phyloP scores from a whole-genome alignment of 2,329 filamentous ascomycete genomes.

The Gnomoniopsis smithogilvyi region DNA sequence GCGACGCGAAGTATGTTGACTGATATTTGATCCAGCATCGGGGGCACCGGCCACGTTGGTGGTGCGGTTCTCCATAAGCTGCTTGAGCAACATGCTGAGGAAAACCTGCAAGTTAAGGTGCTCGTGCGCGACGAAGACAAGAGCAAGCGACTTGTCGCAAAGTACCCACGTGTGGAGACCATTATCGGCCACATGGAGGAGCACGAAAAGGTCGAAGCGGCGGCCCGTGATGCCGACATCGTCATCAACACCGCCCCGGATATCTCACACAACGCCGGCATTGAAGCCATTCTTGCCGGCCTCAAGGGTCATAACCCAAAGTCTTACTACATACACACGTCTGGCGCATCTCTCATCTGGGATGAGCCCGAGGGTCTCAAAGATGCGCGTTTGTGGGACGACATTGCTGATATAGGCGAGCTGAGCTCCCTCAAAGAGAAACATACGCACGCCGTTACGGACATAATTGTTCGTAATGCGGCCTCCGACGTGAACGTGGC shows the following conservation, averaged over 20 bases:
- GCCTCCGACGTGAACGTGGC: constrained; percentile 19
- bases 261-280: constrained; percentile 18
- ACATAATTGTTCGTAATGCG: constrained; percentile 16
- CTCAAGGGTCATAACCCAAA: constrained; percentile 4
- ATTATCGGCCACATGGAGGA: constrained; percentile 14
- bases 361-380: constrained; percentile 14
- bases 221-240: constrained; percentile 18
- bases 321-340: constrained; percentile 21
- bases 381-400: constrained; percentile 19
- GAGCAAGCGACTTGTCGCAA: constrained; percentile 10
- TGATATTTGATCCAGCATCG: constrained; percentile 21
- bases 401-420: constrained; percentile 17
- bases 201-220: constrained; percentile 6
- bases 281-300: constrained; percentile 13
- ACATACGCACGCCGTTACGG: constrained; percentile 20
- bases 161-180: constrained; percentile 16
- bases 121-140: constrained; percentile 17
- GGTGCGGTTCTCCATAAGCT: constrained; percentile 20
- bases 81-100: constrained; percentile 7
- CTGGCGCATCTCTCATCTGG: constrained; percentile 21
- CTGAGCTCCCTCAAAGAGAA: constrained; percentile 13
- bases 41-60: constrained; percentile 24
- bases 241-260: constrained; percentile 21
- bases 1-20: background rate
- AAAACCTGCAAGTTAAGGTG: constrained; percentile 10